Conservation (phyloP, 164 flowering plant genomes). For the Vitis rupestris region DNA sequence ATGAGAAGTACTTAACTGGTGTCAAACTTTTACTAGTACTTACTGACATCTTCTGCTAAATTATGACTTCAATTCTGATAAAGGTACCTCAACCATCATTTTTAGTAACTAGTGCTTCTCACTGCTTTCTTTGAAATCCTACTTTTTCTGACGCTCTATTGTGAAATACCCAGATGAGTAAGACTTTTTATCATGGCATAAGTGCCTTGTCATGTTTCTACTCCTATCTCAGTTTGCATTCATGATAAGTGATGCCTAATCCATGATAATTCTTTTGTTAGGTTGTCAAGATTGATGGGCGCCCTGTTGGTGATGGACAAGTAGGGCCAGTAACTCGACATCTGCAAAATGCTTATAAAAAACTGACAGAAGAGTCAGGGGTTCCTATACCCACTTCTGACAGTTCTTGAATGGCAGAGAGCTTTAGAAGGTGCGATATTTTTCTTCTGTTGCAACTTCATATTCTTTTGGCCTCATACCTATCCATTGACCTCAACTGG, state of each 20-base stretch:
- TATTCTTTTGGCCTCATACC: not conserved
- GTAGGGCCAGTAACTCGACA: slow-evolving; percentile 80
- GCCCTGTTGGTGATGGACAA: slow-evolving; percentile 73
- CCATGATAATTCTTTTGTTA: slow-evolving; percentile 17
- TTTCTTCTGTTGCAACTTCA: not conserved
- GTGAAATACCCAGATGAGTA: too few relatives aligned
- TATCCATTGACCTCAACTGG: not conserved
- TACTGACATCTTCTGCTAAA: too few relatives aligned
- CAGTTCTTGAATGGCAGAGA: slow-evolving; percentile 8
- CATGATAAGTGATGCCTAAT: not conserved
- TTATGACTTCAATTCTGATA: too few relatives aligned
- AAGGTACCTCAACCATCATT: too few relatives aligned
- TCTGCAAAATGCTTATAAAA: slow-evolving; percentile 66
- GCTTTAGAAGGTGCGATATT: slow-evolving; percentile 3
- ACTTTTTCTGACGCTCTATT: too few relatives aligned
- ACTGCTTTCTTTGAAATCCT: too few relatives aligned
- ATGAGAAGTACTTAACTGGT: too few relatives aligned
- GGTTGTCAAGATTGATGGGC: slow-evolving; percentile 87
- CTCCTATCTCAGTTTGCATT: not conserved
- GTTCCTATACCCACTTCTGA: slow-evolving; percentile 67
- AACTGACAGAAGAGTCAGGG: slow-evolving; percentile 59
- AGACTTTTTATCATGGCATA: too few relatives aligned
- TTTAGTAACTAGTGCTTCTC: too few relatives aligned
- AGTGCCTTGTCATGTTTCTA: not conserved
- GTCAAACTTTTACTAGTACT: too few relatives aligned